A percentile compares a stretch with the other conserved stretches of the same genome.
Evolutionary conservation across 2,329 filamentous ascomycete species (phyloP).

Genomic region (Phoma sp.): DNA sequence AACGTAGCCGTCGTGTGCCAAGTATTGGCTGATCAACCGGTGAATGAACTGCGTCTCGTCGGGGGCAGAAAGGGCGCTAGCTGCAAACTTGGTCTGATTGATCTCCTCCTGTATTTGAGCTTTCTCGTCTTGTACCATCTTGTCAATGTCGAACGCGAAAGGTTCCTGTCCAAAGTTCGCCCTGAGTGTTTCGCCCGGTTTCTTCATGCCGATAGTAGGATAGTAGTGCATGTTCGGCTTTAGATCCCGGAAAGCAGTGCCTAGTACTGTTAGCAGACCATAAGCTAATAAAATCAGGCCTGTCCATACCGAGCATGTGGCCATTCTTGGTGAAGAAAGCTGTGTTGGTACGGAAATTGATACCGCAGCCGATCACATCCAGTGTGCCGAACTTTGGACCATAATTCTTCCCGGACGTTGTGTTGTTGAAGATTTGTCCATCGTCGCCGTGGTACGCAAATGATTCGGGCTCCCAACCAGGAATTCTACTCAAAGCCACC

Average conservation of each 20-base stretch:
- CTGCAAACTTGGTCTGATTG: slow-evolving; percentile 23
- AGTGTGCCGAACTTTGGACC: slow-evolving; percentile 64
- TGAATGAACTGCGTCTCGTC: slow-evolving; percentile 82
- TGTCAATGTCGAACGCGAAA: slow-evolving; percentile 91
- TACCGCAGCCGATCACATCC: slow-evolving; percentile 68
- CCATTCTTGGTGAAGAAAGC: slow-evolving; percentile 73
- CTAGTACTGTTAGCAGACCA: slow-evolving; percentile 52
- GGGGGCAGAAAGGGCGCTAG: slow-evolving; percentile 46
- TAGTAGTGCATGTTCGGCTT: slow-evolving; percentile 66
- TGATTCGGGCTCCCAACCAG: slow-evolving; percentile 69
- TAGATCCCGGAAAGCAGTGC: slow-evolving; percentile 72
- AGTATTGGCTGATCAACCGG: slow-evolving; percentile 81
- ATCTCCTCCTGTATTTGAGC: slow-evolving; percentile 44
- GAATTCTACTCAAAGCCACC: slow-evolving; percentile 64
- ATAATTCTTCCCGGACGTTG: slow-evolving; percentile 62
- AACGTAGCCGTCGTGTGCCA: slow-evolving; percentile 94
- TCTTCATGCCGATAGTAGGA: slow-evolving; percentile 71
- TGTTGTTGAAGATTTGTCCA: slow-evolving; percentile 66
- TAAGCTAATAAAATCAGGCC: neutral
- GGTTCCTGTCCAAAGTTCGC: slow-evolving; percentile 72
- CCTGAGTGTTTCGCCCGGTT: slow-evolving; percentile 62
- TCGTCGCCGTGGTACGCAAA: slow-evolving; percentile 73
- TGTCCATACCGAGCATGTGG: slow-evolving; percentile 58
- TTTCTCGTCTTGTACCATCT: slow-evolving; percentile 64
- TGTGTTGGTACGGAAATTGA: slow-evolving; percentile 66